Evolutionary conservation across 306 rosid genomes (phyloP), one percentile per base, ranked within the genome.

Genomic region (Casuarina glauca): DNA sequence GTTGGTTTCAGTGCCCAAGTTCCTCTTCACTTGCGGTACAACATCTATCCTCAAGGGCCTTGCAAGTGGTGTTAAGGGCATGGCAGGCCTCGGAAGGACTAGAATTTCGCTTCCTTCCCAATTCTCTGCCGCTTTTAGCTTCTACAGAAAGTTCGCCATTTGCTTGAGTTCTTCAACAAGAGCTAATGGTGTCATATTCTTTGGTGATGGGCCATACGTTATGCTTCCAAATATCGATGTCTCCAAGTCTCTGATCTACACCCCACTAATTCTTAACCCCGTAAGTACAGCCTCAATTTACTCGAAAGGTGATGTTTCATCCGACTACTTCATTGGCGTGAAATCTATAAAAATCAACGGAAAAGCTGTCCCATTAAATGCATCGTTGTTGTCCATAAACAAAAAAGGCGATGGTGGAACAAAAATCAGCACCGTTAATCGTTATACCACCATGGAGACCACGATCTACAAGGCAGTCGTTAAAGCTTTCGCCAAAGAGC

Each of bases 351-450:
- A n/a, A 35, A 68, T 93, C 19, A 69, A 78, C 20, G 81, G 41
- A 0, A 81, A 83, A 4, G 45, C 55, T 3, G 88, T 93, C 0
- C 48, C 81, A 0, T n/a, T 89, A 44, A 85, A 87, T 15, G 32
- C 78, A 39, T 73, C 88, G 2, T 81, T 85, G 17, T 81, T 93
- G 2, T 48, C 84, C 13, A 70, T 90, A 60, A 73, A 88, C 61
- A 10, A 17, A 20, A 55, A 88, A 9, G 94, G 94, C 0, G 0
- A 52, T 19, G 94, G 98, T 4, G 98, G 98, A 48, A 93, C 97
- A 0, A 91, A 88, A 66, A 86, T 93, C 15, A 91, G 93, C 69
- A 84, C 90, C 4, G 87, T 84, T 5, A 54, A 81, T 53, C 98
- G 92, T 0, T 87, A 85, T 82, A 87, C 88, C 1, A 62, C 80